Conservation (phyloP, 192 early-diverging fungal species). For the Linnemannia exigua region DNA sequence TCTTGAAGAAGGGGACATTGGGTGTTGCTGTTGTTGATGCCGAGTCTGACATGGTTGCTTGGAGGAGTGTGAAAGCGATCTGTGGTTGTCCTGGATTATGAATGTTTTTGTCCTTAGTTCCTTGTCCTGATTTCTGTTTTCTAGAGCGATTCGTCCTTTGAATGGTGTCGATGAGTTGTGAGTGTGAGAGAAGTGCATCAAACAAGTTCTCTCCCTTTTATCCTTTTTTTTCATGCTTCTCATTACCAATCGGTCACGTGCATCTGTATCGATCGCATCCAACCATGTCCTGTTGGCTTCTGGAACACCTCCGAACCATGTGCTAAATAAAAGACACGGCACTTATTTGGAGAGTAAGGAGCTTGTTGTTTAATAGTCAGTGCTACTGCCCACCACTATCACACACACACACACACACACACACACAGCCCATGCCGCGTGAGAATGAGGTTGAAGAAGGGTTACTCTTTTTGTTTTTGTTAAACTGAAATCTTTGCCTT, state of each 20-base stretch:
- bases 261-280: not conserved
- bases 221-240: not conserved
- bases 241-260: conserved; percentile 2
- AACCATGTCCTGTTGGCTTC: not conserved
- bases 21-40: conserved; percentile 11
- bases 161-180: not conserved
- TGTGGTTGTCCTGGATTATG: not conserved
- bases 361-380: too few species aligned
- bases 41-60: conserved; percentile 32
- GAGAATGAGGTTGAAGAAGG: too few species aligned
- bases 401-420: too few species aligned
- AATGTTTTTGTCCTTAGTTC: not conserved
- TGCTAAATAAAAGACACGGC: too few species aligned
- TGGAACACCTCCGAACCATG: too few species aligned
- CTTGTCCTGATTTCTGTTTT: not conserved
- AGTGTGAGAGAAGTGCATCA: not conserved
- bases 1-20: conserved; percentile 72
- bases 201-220: not conserved
- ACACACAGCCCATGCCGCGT: too few species aligned
- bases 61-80: not conserved
- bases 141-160: too few species aligned
- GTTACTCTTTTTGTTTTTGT: too few species aligned
- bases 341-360: too few species aligned
- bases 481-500: too few species aligned
- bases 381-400: too few species aligned